Conservation (phyloP, 176 grass and related monocot genomes). For the sorghum (Sorghum bicolor) region DNA sequence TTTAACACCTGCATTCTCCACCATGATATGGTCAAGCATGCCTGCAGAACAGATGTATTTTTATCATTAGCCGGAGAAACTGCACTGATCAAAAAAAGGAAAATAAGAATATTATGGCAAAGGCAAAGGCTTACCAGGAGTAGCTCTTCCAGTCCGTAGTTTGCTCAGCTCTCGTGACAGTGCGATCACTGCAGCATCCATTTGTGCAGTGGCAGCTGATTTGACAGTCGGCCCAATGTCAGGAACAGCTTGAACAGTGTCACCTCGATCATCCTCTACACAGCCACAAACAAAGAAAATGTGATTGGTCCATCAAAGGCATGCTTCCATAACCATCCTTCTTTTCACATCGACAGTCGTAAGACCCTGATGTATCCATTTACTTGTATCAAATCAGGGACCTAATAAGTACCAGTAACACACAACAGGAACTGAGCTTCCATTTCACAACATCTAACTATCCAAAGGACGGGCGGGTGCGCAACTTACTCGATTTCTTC, state of each 20-base stretch:
- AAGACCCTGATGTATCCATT: neutral
- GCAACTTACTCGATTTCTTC: constrained; percentile 65
- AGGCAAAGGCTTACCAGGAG: constrained; percentile 52
- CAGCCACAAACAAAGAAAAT: constrained; percentile 25
- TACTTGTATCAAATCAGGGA: neutral
- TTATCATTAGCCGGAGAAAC: neutral
- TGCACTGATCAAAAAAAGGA: neutral
- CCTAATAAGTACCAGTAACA: neutral
- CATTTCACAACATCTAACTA: neutral
- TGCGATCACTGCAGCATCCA: constrained; percentile 79
- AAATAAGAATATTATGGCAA: constrained; percentile 6
- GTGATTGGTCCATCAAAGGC: neutral
- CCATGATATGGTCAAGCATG: constrained; percentile 94
- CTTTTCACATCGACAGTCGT: neutral
- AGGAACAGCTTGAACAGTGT: constrained; percentile 64
- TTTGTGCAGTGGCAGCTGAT: constrained; percentile 55
- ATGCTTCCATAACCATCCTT: neutral
- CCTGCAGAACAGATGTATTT: constrained; percentile 40
- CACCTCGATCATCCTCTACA: constrained; percentile 68
- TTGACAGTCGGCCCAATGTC: constrained; percentile 75
- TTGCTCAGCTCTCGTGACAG: constrained; percentile 83
- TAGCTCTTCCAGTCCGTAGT: constrained; percentile 81
- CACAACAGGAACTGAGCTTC: neutral
- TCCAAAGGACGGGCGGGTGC: neutral
- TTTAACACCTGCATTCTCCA: constrained; percentile 66